phyloP scores from a whole-genome alignment of 495 filamentous ascomycete genomes.

The Glonium stellatum region DNA sequence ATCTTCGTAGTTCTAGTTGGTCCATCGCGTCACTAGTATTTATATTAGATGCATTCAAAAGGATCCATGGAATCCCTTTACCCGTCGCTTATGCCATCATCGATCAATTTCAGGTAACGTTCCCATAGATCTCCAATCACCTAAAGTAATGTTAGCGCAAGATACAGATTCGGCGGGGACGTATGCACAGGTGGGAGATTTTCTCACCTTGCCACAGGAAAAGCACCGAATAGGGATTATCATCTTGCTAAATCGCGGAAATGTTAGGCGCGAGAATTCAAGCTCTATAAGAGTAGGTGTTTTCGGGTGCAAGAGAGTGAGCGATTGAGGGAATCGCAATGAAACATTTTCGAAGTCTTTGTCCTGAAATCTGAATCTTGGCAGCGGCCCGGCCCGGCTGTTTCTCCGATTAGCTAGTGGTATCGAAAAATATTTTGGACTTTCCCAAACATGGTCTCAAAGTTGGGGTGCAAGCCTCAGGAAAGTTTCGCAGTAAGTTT shows the following conservation, averaged over 20 bases:
- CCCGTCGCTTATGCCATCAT: slow-evolving; percentile 72
- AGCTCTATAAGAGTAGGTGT: too few species aligned
- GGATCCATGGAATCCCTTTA: slow-evolving; percentile 36
- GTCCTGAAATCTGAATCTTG: neutral
- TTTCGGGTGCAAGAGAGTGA: neutral
- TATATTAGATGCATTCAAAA: neutral
- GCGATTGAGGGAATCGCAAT: neutral
- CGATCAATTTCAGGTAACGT: slow-evolving; percentile 76
- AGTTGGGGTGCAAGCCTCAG: neutral
- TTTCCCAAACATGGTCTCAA: neutral
- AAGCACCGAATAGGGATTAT: slow-evolving; percentile 98
- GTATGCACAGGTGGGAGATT: neutral
- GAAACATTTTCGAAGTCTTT: neutral
- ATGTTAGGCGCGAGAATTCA: neutral
- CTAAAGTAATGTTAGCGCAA: slow-evolving; percentile 42
- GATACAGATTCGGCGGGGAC: neutral
- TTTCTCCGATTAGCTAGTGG: neutral
- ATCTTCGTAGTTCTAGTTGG: slow-evolving; percentile 81
- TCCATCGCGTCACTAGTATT: slow-evolving; percentile 82
- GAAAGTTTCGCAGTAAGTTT: neutral
- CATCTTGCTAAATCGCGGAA: slow-evolving; percentile 46
- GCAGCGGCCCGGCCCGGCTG: neutral
- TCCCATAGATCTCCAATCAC: slow-evolving; percentile 97
- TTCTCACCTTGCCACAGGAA: slow-evolving; percentile 91
- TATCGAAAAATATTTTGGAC: neutral